Evolutionary conservation across 2,329 filamentous ascomycete genomes (phyloP), one percentile per base, ranked within the genome.

Genomic region (Pseudonectria foliicola): DNA sequence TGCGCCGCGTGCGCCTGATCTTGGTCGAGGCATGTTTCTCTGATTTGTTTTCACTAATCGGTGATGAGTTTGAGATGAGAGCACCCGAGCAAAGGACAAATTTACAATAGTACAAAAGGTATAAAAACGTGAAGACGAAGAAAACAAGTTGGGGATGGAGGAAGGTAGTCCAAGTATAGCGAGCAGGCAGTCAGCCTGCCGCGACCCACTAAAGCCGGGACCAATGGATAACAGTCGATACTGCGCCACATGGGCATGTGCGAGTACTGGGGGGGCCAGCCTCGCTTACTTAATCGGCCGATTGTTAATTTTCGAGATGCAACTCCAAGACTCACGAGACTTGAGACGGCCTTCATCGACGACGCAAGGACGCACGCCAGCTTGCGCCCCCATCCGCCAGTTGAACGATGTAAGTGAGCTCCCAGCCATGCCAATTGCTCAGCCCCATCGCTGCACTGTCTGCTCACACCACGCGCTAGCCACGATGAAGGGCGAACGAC

Each of bases 221-320:
- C 46, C 40, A 50, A 50, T 48, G 11, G 16, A 15, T 10, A 4
- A 7, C 14, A 25, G 13, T 13, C 10, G 33, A 42, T 35, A 34
- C 16, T 11, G n/a, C 39, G 43, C 50, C 46, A 51, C 45, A 48
- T 0, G 1, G 1, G 27, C 4, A 16, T 5, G 3, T 4, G n/a
- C 30, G 40, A 34, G 41, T 36, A 27, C 21, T 37, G 10, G 5
- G 3, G 13, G 26, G 18, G 13, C 16, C 27, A 55, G 55, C 50
- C 54, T 53, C 49, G 57, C 57, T 60, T 59, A 60, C 42, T 33
- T 60, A 57, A 59, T 7, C 4, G 11, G 10, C 27, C 38, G 35
- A 37, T 41, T 31, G 37, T 44, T 48, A 56, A 57, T 55, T 57
- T 56, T 56, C 49, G 39, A 46, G 52, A 48, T 39, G 31, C 39